Conservation (phyloP, 768 basidiomycete genomes). For the Grammothele lineata region DNA sequence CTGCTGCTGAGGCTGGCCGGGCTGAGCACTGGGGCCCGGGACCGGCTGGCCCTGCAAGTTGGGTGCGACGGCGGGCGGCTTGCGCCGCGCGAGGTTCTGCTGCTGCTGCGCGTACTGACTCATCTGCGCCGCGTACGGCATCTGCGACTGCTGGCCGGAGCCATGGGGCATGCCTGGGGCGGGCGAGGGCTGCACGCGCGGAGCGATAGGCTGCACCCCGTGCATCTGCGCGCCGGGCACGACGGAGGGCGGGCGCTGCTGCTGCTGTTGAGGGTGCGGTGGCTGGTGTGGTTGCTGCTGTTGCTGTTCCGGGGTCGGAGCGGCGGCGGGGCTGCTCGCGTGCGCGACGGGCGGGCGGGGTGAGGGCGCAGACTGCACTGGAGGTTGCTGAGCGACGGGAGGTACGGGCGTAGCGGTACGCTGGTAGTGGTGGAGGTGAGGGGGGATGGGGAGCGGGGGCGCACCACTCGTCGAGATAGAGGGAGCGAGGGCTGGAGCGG, state of each 20-base stretch:
- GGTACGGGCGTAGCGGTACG: constrained; percentile 10
- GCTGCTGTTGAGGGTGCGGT: background rate
- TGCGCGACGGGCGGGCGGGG: constrained; percentile 9
- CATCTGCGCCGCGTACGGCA: background rate
- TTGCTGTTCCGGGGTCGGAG: constrained; percentile 3
- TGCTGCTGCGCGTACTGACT: constrained; percentile 8
- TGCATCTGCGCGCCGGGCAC: background rate
- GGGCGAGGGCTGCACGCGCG: too few relatives aligned
- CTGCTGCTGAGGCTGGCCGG: too few relatives aligned
- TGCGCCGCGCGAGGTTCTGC: too few relatives aligned
- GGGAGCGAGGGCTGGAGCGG: constrained; percentile 14
- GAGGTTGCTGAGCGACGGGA: background rate
- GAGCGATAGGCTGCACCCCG: background rate
- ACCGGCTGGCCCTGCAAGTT: too few relatives aligned
- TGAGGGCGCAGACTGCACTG: constrained; percentile 11
- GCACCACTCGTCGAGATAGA: too few relatives aligned
- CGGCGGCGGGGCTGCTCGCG: constrained; percentile 13
- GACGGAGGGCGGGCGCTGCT: background rate
- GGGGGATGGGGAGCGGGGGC: constrained; percentile 19
- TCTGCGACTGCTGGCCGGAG: background rate
- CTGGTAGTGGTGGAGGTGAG: constrained; percentile 21
- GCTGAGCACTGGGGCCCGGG: too few relatives aligned
- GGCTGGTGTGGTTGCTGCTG: constrained; percentile 5
- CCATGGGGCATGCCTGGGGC: too few relatives aligned
- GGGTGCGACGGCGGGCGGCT: too few relatives aligned